Base-by-base conservation (phyloP, 176 grass and related monocot species). In the Musa itinerans region DNA sequence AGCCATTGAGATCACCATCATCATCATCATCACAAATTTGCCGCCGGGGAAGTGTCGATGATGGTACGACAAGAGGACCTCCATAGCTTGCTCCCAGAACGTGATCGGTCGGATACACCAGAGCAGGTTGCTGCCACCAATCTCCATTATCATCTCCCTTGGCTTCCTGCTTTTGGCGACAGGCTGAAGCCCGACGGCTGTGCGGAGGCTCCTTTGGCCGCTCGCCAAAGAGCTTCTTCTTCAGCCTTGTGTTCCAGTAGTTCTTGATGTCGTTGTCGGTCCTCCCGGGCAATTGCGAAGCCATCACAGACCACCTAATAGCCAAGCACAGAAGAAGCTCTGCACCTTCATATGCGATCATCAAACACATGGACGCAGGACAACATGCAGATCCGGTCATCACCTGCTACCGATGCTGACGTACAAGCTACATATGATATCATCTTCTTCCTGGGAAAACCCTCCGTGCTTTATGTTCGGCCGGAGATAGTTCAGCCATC, bases 241-340 rank as follows among this genome's bases (percentile, higher is more conserved):
- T 70, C 16, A 70, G 68, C 19, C 68, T 70, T 10, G 68, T 70
- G 68, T 70, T 70, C 68, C 68, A 70, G 68, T 70, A 70, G 48
- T 70, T 70, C 68, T 70, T 70, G 68, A 70, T 50, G 16, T 70
- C 68, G 25, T 70, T 70, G 68, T 70, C 68, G 2, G 68, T 70
- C 51, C 68, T 70, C 9, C 68, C 68, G 15, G 68, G 68, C 19
- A 70, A 25, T 13, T 70, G 34, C 15, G 68, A 25, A 20, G 68
- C 68, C 50, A 70, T 70, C 51, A 70, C 13, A 13, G 68, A 70
- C 68, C 68, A 70, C 68, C 68, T 70, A 34, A 8, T 9, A 17
- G 65, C 13, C 11, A 17, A 68, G 13, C 5, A 9, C 2, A 43
- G 26, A 8, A 15, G 12, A 68, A 34, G 12, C n/a, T 34, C 14